These are phyloP conservation scores for Takakia lepidozioides DNA, from an alignment of 225 moss, liverwort and hornwort genomes.

Conservation along the genomic window DNA sequence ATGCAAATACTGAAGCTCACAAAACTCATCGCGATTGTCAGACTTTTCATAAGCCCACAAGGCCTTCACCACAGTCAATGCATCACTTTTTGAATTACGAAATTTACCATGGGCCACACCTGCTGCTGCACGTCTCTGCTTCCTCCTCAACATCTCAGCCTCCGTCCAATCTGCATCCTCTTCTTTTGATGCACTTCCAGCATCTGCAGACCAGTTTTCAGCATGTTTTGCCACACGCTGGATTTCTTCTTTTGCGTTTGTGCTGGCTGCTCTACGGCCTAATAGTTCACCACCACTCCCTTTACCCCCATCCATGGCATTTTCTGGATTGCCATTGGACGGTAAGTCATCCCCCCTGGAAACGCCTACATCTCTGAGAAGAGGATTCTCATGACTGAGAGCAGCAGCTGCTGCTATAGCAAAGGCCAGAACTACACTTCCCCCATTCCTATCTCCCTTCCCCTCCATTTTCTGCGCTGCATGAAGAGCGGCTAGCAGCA, in stretches of 20 bases:
- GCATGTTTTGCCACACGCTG: no score
- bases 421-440: constrained; percentile 52
- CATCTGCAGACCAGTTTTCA: neutral
- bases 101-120: constrained; percentile 74
- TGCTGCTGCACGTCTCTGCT: constrained; percentile 66
- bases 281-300: no score
- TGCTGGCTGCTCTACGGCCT: no score
- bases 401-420: constrained; percentile 86
- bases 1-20: constrained; percentile 70
- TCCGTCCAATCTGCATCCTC: constrained; percentile 26
- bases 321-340: constrained; percentile 6
- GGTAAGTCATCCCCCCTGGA: constrained; percentile 26
- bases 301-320: constrained; percentile 1
- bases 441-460: constrained; percentile 21
- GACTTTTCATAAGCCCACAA: constrained; percentile 77
- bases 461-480: constrained; percentile 54
- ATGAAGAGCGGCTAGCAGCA: constrained; percentile 82
- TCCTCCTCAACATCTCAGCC: constrained; percentile 59
- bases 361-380: constrained; percentile 63
- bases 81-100: constrained; percentile 81
- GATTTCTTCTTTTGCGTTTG: no score
- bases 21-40: constrained; percentile 64
- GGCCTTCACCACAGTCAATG: constrained; percentile 72
- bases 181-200: constrained; percentile 13
- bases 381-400: constrained; percentile 88